Conservation (phyloP, 1,284 basidiomycete genomes). For the Sphaerobolus stellatus region DNA sequence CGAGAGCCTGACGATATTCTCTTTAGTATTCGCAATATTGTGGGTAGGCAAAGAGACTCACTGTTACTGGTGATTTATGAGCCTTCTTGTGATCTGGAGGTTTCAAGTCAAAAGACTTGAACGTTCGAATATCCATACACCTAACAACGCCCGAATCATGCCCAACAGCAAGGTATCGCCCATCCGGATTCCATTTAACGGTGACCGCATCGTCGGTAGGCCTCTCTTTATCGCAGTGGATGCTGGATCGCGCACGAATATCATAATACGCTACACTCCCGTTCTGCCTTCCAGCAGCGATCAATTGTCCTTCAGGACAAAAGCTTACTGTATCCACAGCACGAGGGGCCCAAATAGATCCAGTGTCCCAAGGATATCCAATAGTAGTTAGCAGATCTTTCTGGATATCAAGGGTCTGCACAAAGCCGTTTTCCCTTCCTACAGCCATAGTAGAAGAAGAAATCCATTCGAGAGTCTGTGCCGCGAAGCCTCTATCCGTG, state of each 20-base stretch:
- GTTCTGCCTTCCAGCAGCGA: slow-evolving; percentile 1
- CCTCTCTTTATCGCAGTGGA: background rate
- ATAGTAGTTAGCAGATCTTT: too few relatives aligned
- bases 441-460: background rate
- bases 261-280: background rate
- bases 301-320: background rate
- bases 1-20: slow-evolving; percentile 59
- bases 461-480: slow-evolving; percentile 1
- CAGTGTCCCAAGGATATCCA: too few relatives aligned
- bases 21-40: background rate
- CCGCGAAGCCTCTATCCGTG: background rate
- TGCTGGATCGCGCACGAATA: background rate
- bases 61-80: slow-evolving; percentile 26
- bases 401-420: too few relatives aligned
- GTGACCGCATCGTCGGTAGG: slow-evolving; percentile 15
- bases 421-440: background rate
- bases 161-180: slow-evolving; percentile 50
- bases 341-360: too few relatives aligned
- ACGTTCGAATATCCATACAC: slow-evolving; percentile 51
- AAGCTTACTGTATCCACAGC: background rate
- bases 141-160: slow-evolving; percentile 51
- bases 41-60: background rate
- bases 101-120: slow-evolving; percentile 54
- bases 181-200: slow-evolving; percentile 50
- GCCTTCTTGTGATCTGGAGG: slow-evolving; percentile 48